A percentile compares a stretch with the other conserved stretches of the same genome.
Evolutionary conservation across 208 protist species (phyloP).

Genomic region (Trypanosoma rangeli): DNA sequence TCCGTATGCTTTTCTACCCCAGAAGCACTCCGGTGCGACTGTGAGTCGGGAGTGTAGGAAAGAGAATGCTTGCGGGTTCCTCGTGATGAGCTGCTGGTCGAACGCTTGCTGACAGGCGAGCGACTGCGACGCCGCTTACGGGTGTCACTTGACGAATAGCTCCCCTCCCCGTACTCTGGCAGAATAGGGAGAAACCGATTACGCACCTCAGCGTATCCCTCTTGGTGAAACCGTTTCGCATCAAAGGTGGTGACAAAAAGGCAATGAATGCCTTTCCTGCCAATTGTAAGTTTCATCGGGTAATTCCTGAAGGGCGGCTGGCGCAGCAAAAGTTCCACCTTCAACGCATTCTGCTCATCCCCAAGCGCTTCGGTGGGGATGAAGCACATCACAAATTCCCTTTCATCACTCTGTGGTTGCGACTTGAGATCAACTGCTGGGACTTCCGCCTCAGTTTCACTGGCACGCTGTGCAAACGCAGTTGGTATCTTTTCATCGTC

Average conservation of each 20-base stretch:
- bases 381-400: constrained; percentile 23
- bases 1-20: not conserved
- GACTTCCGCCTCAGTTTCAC: not conserved
- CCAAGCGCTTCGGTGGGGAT: constrained; percentile 25
- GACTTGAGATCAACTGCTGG: not conserved
- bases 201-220: constrained; percentile 22
- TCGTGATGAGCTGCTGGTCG: not conserved
- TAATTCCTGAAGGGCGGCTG: constrained; percentile 31
- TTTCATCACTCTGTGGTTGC: not conserved
- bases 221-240: constrained; percentile 29
- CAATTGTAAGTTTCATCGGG: constrained; percentile 30
- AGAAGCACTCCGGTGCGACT: constrained; percentile 6
- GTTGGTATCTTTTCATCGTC: not conserved
- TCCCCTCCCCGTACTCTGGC: constrained; percentile 15
- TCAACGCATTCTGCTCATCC: constrained; percentile 9
- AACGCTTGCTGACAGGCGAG: constrained; percentile 12
- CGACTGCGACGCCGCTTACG: constrained; percentile 25
- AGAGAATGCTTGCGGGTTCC: constrained; percentile 1
- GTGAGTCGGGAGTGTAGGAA: not conserved
- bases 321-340: constrained; percentile 16
- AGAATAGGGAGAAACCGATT: constrained; percentile 25
- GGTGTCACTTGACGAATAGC: no score
- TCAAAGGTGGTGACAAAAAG: constrained; percentile 24
- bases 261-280: constrained; percentile 28
- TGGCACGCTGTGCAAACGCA: not conserved